phyloP scores from a whole-genome alignment of 257 asterid species.

The Rauvolfia tetraphylla region DNA sequence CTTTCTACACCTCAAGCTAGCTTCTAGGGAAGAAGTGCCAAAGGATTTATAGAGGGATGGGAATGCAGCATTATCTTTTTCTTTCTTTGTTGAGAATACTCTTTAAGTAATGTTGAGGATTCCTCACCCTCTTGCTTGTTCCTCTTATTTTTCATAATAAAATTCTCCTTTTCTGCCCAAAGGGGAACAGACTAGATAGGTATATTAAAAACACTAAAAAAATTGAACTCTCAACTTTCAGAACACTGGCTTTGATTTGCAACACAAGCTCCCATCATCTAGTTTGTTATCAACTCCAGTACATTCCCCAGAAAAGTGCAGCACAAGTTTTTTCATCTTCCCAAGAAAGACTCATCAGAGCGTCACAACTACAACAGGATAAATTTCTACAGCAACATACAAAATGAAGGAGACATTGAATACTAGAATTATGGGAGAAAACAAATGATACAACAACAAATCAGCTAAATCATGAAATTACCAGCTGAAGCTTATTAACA shows the following conservation, averaged over 20 bases:
- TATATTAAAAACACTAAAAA: neutral
- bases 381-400: neutral
- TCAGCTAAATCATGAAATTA: slow-evolving; percentile 27
- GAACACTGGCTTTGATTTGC: too few relatives aligned
- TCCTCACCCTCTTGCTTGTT: neutral
- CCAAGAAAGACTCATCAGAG: neutral
- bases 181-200: neutral
- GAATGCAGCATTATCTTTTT: neutral
- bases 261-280: neutral
- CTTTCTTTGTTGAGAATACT: too few relatives aligned
- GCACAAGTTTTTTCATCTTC: neutral
- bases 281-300: neutral
- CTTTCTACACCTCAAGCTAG: neutral
- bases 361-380: neutral
- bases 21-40: neutral
- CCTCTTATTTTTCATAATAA: neutral
- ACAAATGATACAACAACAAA: neutral
- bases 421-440: neutral
- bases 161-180: neutral
- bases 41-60: neutral
- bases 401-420: neutral
- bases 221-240: neutral
- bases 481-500: slow-evolving; percentile 64
- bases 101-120: too few relatives aligned
- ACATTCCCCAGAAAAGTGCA: neutral